Percentiles rank a stretch among this genome's conserved stretches.
phyloP scores from a whole-genome alignment of 2,329 filamentous ascomycete species.

The Epicoccum sorghinum region DNA sequence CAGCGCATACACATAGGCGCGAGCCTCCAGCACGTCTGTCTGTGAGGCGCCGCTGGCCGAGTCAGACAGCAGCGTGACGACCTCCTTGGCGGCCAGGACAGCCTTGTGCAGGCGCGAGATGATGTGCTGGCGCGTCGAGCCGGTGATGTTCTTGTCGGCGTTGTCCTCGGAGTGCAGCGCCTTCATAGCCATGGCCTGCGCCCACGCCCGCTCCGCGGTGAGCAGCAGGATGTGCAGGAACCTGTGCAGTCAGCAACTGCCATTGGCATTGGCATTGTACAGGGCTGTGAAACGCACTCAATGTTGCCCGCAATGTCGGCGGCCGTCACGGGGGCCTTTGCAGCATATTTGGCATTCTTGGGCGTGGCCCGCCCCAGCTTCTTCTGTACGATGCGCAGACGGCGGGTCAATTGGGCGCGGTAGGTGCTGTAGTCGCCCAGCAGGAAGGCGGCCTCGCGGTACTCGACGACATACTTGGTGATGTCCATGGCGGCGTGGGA shows the following conservation, averaged over 20 bases:
- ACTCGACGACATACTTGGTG: conserved; percentile 79
- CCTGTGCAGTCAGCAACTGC: conserved; percentile 4
- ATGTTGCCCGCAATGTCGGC: conserved; percentile 75
- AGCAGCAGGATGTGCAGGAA: conserved; percentile 70
- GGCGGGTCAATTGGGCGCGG: conserved; percentile 77
- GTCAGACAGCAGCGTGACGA: conserved; percentile 71
- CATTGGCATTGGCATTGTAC: too few relatives aligned
- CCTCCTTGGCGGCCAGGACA: conserved; percentile 68
- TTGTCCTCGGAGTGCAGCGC: conserved; percentile 78
- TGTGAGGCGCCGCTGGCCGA: conserved; percentile 68
- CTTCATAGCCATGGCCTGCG: conserved; percentile 95
- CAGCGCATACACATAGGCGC: conserved; percentile 80
- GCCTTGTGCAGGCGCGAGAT: conserved; percentile 86
- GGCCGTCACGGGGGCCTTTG: conserved; percentile 72
- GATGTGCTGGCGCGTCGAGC: conserved; percentile 84
- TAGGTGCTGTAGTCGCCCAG: conserved; percentile 90
- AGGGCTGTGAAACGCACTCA: conserved; percentile 54
- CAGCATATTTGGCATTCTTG: conserved; percentile 83
- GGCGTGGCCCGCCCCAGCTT: conserved; percentile 83
- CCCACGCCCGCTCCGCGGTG: conserved; percentile 89
- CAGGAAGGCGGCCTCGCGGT: conserved; percentile 81
- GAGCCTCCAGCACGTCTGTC: conserved; percentile 80
- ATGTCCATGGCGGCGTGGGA: conserved; percentile 73
- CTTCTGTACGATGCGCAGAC: conserved; percentile 81
- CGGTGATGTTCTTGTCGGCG: conserved; percentile 72